These are phyloP conservation scores for Pyrus communis DNA, from an alignment of 306 rosid species.

Conservation along the genomic window DNA sequence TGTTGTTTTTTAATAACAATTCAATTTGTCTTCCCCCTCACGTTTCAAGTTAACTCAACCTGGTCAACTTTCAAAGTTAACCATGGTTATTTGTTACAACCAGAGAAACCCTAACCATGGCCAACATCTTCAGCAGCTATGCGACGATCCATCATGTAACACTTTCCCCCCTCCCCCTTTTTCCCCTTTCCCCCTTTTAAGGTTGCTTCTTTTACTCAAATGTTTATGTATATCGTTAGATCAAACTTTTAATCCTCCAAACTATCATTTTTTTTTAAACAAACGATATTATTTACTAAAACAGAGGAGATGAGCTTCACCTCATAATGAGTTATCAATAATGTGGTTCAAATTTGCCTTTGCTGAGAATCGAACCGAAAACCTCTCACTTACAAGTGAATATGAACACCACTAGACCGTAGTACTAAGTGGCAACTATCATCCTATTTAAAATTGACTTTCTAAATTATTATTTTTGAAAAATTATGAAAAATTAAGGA, in stretches of 20 bases:
- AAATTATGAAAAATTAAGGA: too few species aligned
- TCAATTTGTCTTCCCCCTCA: not conserved
- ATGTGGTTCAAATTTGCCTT: too few species aligned
- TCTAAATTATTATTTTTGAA: too few species aligned
- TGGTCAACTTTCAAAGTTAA: slow-evolving; percentile 29
- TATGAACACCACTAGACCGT: too few species aligned
- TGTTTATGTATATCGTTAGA: slow-evolving; percentile 12
- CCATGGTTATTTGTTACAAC: slow-evolving; percentile 27
- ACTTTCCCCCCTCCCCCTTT: not conserved
- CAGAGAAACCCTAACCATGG: not conserved
- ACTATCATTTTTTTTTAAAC: too few species aligned
- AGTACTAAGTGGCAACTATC: too few species aligned
- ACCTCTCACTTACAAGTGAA: too few species aligned
- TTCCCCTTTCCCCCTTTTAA: not conserved
- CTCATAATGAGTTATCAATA: rapidly evolving
- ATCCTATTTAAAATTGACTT: too few species aligned
- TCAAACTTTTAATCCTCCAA: not conserved
- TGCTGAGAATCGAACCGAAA: too few species aligned
- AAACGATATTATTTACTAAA: too few species aligned
- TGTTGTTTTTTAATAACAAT: not conserved
- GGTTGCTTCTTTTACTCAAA: not conserved
- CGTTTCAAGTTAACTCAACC: slow-evolving; percentile 15
- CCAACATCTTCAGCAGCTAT: not conserved
- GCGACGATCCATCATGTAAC: slow-evolving; percentile 16
- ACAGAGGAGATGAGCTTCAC: rapidly evolving